Base-by-base conservation (phyloP, 2,329 filamentous ascomycete species). In the Geosmithia flava region DNA sequence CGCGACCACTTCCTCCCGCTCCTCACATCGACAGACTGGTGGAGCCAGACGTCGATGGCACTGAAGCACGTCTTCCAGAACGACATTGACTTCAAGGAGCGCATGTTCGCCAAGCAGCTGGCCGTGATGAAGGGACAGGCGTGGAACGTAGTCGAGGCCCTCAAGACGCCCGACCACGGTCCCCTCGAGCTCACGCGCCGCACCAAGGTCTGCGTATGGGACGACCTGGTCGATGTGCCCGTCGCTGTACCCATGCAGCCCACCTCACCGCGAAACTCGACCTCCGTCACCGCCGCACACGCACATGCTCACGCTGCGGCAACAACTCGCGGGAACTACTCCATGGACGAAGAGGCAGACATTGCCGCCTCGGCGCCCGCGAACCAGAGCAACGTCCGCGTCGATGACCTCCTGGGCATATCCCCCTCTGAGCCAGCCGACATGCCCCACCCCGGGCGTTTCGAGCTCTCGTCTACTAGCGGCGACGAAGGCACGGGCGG, bases 51-150 rank as follows among this genome's bases (percentile, higher is more conserved):
- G 3, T 89, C 95, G 58, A 71, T 87, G 51, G 86, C 88, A 20
- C 71, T 98, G 40, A 86, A 93, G 48, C 78, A 81, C 52, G 83
- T 96, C 44, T 98, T 98, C 62, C 83, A 87, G 54, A 80, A 94
- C 61, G 93, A 98, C 63, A 81, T 84, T 2, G 93, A 98, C 66
- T 98, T 98, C 65, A 88, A 97, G 62, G 93, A 98, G 68, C 85
- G 87, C 66, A 98, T 98, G 93, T 98, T 95, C 67, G 88, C 88
- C n/a, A 82, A 87, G 55, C 93, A 98, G 61, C 94, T 98, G 52
- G 91, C 93, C 1, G 93, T 98, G 50, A 95, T 98, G 88, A 98
- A 98, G 67, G 93, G 93, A 11, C 93, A 98, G 62, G 93, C 93
- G 1, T 98, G 93, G 89, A 98, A 98, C 61, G 93, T 98, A 0